phyloP scores from a whole-genome alignment of 75 land plant genomes.

The Cunninghamia lanceolata region DNA sequence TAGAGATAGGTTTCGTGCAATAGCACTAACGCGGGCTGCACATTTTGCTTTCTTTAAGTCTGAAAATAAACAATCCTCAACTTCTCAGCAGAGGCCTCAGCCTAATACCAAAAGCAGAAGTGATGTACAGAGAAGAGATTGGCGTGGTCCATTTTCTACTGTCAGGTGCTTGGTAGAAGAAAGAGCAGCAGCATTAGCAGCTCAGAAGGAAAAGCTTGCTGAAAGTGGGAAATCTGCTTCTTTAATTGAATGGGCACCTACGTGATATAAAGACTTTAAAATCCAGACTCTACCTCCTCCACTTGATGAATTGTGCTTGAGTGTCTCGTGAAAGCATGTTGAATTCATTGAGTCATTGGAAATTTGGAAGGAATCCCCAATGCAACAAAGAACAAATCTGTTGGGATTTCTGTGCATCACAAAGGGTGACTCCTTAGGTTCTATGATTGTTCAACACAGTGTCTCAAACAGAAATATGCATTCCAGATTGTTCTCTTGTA shows the following conservation, averaged over 20 bases:
- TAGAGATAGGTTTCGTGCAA: no score
- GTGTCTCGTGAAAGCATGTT: conserved; percentile 34
- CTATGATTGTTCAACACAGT: conserved; percentile 34
- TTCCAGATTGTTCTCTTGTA: conserved; percentile 57
- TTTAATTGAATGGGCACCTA: conserved; percentile 25
- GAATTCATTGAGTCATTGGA: conserved; percentile 53
- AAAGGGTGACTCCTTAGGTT: conserved; percentile 41
- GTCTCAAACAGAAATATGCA: conserved; percentile 37
- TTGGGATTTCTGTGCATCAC: conserved; percentile 35
- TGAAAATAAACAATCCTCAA: no score
- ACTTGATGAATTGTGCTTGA: conserved; percentile 33
- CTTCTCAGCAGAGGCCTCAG: no score
- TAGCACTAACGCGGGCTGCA: no score
- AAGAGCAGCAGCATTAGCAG: conserved; percentile 1
- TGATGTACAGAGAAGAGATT: conserved; percentile 20
- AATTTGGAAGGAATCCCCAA: conserved; percentile 60
- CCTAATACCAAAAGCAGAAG: no score
- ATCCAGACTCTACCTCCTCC: conserved; percentile 22
- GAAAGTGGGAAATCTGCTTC: neutral
- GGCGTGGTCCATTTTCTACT: conserved; percentile 87
- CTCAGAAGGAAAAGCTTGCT: neutral
- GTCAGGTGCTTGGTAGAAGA: conserved; percentile 20
- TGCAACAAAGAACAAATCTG: conserved; percentile 28
- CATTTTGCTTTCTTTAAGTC: no score
- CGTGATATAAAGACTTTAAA: conserved; percentile 6